Evolutionary conservation across 805 yeast species (phyloP), one percentile per base, ranked within the genome.

Genomic region (Saccharomyces cerevisiae): DNA sequence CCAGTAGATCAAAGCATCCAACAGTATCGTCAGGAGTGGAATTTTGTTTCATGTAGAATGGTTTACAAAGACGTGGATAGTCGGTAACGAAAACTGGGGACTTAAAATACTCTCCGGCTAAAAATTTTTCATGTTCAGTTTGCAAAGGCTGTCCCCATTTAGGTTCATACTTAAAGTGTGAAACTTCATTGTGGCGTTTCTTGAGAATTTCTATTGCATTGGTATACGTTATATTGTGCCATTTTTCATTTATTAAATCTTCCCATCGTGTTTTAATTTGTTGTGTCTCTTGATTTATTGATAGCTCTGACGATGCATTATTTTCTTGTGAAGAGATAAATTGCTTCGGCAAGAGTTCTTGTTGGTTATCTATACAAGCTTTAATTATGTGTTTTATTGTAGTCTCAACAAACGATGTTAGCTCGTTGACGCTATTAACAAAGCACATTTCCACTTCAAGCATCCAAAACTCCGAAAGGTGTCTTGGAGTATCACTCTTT

Each of bases 391-490:
- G 63, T 55, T 83, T 79, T 41, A 89, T 74, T 95, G 90, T 85
- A 1, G 65, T 64, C 66, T 91, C 96, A 10, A 85, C 80, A 51
- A 89, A 78, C 1, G 63, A 63, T 1, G 92, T 84, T 53, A 94
- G 70, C 56, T 85, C 85, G 3, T 66, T 64, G 6, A 91, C 78
- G 13, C 74, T 69, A 4, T 76, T 75, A 1, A 86, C 70, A 68
- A 87, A 87, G 8, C 89, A 83, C 22, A 89, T 70, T 67, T 94
- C 99, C 0, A 90, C 95, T 69, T 94, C 99, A 2, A 94, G 71
- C 97, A 94, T 91, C 97, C 97, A 94, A 69, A 94, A 94, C 69
- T 94, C 99, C 55, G 92, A 80, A 55, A 94, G 71, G 68, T 94
- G 99, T 51, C 99, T 77, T 62, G 83, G 87, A 0, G 99, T 94